A percentile compares a stretch with the other conserved stretches of the same genome.
phyloP scores from a whole-genome alignment of 371 early-diverging fungal species.

The Zychaea mexicana region DNA sequence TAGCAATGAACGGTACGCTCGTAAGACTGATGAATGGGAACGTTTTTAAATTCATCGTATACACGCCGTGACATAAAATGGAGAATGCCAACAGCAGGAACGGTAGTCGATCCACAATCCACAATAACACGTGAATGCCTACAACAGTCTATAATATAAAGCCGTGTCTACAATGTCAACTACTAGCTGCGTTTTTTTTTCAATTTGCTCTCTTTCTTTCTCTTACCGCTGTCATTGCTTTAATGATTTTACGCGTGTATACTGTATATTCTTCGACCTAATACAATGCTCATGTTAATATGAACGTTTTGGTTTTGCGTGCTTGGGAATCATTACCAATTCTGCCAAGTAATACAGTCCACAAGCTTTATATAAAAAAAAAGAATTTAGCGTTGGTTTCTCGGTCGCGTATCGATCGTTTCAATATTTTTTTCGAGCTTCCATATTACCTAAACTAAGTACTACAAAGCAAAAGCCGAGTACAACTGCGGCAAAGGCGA shows the following conservation, averaged over 20 bases:
- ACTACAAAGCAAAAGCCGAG: conserved; percentile 45
- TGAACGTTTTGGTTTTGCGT: neutral
- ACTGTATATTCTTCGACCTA: conserved; percentile 85
- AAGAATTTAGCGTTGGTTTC: neutral
- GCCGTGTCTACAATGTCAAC: neutral
- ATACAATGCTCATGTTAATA: conserved; percentile 6
- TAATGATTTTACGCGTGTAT: conserved; percentile 75
- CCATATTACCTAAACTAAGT: conserved; percentile 42
- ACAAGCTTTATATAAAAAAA: conserved; percentile 74
- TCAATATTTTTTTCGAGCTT: neutral
- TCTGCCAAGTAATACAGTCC: conserved; percentile 85
- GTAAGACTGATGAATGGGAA: conserved; percentile 74
- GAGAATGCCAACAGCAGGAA: conserved; percentile 66
- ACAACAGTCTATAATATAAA: conserved; percentile 49
- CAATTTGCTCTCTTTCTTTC: neutral
- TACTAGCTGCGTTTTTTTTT: neutral
- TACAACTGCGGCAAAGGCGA: conserved; percentile 45
- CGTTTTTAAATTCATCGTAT: conserved; percentile 68
- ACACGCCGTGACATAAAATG: conserved; percentile 68
- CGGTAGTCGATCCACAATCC: conserved; percentile 72
- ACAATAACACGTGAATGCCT: conserved; percentile 64
- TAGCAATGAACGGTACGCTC: conserved; percentile 63
- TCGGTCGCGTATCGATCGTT: neutral
- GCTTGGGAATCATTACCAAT: conserved; percentile 42
- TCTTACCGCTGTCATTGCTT: conserved; percentile 65